Evolutionary conservation across 371 early-diverging fungal genomes (phyloP).

Genomic region (Actinomortierella ambigua): DNA sequence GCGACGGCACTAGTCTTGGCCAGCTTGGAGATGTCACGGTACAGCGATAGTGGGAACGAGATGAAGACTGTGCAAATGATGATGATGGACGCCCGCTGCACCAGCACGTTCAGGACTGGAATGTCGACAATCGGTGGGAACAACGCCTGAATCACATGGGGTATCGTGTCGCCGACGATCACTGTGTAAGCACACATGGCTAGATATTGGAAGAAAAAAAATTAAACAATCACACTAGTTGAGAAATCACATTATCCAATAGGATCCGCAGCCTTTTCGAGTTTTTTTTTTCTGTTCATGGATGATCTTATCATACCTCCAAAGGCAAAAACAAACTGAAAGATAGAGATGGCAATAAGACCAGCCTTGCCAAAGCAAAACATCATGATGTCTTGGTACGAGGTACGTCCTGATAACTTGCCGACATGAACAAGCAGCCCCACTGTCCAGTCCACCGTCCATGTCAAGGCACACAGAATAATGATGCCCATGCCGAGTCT

Average conservation of each 20-base stretch:
- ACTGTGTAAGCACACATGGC: constrained; percentile 83
- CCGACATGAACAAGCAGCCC: constrained; percentile 69
- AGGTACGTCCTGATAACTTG: constrained; percentile 71
- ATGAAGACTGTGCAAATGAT: constrained; percentile 69
- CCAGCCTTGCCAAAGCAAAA: constrained; percentile 78
- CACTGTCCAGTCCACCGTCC: constrained; percentile 81
- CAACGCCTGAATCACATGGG: constrained; percentile 71
- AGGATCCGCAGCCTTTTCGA: too few species aligned
- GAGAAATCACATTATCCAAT: too few species aligned
- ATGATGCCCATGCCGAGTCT: constrained; percentile 71
- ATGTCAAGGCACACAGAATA: constrained; percentile 64
- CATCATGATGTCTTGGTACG: constrained; percentile 78
- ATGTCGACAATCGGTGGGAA: constrained; percentile 60
- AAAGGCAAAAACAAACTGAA: constrained; percentile 84
- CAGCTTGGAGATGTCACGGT: constrained; percentile 80
- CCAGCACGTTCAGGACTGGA: constrained; percentile 58
- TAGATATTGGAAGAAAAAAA: constrained; percentile 17
- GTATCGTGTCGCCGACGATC: constrained; percentile 82
- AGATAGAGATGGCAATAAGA: constrained; percentile 70
- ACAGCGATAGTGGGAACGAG: constrained; percentile 77
- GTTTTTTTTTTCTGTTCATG: too few species aligned
- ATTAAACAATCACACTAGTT: neutral
- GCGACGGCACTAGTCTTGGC: constrained; percentile 83
- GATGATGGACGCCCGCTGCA: constrained; percentile 62
- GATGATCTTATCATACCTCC: constrained; percentile 69